Evolutionary conservation across 352 stramenopile genomes (phyloP).

Genomic region (Globisporangium recalcitrans): DNA sequence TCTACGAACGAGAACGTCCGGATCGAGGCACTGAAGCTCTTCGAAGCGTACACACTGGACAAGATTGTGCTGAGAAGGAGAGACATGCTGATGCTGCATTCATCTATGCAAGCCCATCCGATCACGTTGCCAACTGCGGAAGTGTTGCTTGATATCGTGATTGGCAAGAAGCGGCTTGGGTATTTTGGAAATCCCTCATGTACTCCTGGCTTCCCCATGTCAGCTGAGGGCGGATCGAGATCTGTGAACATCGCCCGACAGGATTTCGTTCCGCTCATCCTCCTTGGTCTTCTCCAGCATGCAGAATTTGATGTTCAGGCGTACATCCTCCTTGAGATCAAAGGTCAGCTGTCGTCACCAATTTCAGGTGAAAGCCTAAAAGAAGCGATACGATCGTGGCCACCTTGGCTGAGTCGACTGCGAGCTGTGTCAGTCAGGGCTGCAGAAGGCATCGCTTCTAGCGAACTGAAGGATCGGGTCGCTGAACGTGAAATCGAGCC

Average conservation of each 20-base stretch:
- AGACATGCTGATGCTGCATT: constrained; percentile 63
- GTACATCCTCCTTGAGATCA: constrained; percentile 50
- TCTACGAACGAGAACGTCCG: constrained; percentile 42
- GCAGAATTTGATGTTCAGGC: constrained; percentile 49
- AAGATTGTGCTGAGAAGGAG: constrained; percentile 49
- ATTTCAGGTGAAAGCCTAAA: constrained; percentile 46
- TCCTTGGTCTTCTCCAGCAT: constrained; percentile 44
- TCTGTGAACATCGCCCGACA: constrained; percentile 46
- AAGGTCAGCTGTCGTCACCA: constrained; percentile 34
- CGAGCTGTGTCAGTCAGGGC: constrained; percentile 27
- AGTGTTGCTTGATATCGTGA: constrained; percentile 56
- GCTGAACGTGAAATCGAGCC: constrained; percentile 1
- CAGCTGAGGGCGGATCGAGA: constrained; percentile 17
- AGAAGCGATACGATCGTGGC: constrained; percentile 72
- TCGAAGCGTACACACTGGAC: constrained; percentile 67
- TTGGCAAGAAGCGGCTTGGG: constrained; percentile 37
- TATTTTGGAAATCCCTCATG: constrained; percentile 6
- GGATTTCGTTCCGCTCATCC: constrained; percentile 48
- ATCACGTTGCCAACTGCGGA: constrained; percentile 43
- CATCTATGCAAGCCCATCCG: constrained; percentile 41
- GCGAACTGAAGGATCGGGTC: neutral
- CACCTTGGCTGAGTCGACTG: constrained; percentile 54
- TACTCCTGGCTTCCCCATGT: neutral
- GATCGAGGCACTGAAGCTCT: constrained; percentile 52
- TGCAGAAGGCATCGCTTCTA: constrained; percentile 5